These are phyloP conservation scores for Cokeromyces recurvatus DNA, from an alignment of 371 early-diverging fungal genomes.

Conservation along the genomic window DNA sequence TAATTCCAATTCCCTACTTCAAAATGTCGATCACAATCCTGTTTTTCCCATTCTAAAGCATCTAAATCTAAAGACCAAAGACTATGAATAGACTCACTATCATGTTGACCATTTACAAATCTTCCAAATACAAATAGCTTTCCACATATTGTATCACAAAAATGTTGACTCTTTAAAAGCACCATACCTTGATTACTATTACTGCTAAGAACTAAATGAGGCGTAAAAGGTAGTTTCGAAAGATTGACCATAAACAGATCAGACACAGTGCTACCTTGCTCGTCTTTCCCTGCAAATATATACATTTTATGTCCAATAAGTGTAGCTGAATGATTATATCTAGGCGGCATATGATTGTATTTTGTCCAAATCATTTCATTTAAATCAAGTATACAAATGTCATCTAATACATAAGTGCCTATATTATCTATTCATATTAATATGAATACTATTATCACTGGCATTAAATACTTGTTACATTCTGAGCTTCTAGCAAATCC, in stretches of 20 bases:
- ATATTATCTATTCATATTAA: not conserved
- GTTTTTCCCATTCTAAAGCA: slow-evolving; percentile 54
- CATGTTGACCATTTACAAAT: slow-evolving; percentile 16
- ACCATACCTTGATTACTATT: slow-evolving; percentile 29
- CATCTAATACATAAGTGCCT: slow-evolving; percentile 58
- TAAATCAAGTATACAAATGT: slow-evolving; percentile 49
- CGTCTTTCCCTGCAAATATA: slow-evolving; percentile 56
- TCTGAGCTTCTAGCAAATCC: slow-evolving; percentile 61
- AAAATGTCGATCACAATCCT: slow-evolving; percentile 50
- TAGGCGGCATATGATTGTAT: slow-evolving; percentile 43
- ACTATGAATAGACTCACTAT: slow-evolving; percentile 35
- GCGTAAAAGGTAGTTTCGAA: slow-evolving; percentile 23
- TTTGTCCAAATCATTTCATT: slow-evolving; percentile 49
- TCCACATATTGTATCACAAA: slow-evolving; percentile 55
- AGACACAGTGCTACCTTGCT: slow-evolving; percentile 51
- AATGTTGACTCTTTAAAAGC: slow-evolving; percentile 58
- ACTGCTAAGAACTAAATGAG: slow-evolving; percentile 27
- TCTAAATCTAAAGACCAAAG: slow-evolving; percentile 60
- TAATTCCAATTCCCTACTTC: slow-evolving; percentile 61
- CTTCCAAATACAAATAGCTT: slow-evolving; percentile 55
- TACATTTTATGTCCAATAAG: slow-evolving; percentile 49
- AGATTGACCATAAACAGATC: slow-evolving; percentile 55
- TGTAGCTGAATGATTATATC: slow-evolving; percentile 57
- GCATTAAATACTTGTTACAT: slow-evolving; percentile 44
- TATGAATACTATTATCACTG: not conserved